Base-by-base conservation (phyloP, 257 asterid genomes). In the Solanum rostratum region DNA sequence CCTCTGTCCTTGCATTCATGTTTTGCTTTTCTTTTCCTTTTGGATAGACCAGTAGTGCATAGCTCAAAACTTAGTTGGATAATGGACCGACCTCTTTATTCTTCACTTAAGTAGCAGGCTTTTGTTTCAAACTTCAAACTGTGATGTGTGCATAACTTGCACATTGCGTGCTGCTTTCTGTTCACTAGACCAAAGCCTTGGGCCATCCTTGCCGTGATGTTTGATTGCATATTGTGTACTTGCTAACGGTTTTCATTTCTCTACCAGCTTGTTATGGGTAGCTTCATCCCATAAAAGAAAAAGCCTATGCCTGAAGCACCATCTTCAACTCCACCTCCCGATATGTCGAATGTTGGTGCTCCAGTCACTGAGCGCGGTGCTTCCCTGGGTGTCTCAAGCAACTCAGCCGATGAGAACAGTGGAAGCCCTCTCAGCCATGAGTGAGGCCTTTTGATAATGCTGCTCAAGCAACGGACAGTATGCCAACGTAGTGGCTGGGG, bases 201-300 rank as follows among this genome's bases (percentile, higher is more conserved):
- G 70, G 10, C 4, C 70, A 2, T 62, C 7, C 2, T 62, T 62
- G 1, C 20, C 70, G 19, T 62, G 10, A 27, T 62, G 39, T 62
- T 27, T 62, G 70, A 62, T 18, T 62, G 6, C 37, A 11, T 2
- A 24, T 24, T 62, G 19, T 27, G 7, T 27, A 10, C 6, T 46
- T 19, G n/a, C 19, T 46, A 2, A 37, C 2, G 5, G 13, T 19
- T 83, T 66, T 81, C 59, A 43, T 22, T 62, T 79, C 60, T 60
- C 73, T 30, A 46, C 80, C 94, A 95, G 97, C 92, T 95, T 70
- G 86, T 95, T 12, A 95, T 94, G 5, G 96, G 97, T 43, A 95
- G 97, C 91, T 95, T 94, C 90, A 90, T 92, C 80, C 92, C 94
- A 3, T 94, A 93, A 13, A 94, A 92, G 15, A 93, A 93, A 81